Evolutionary conservation across 192 early-diverging fungal species (phyloP).

Genomic region (Coemansia sp.): DNA sequence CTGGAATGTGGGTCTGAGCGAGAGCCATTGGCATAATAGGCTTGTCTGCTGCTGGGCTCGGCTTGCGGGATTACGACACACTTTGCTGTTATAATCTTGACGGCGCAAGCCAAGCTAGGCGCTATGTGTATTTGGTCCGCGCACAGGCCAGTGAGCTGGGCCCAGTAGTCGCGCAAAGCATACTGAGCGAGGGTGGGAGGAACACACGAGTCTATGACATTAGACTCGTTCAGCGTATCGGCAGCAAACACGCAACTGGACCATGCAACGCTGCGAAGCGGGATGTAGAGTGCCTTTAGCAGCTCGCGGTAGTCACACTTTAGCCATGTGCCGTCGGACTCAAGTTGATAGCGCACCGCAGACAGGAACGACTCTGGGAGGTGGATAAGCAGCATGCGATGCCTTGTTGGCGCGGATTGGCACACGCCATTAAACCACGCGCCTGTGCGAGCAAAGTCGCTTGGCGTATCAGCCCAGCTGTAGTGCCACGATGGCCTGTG

Average conservation of each 20-base stretch:
- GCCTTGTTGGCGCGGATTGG: conserved; percentile 5
- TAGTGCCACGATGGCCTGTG: conserved; percentile 34
- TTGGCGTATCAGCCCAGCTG: conserved; percentile 43
- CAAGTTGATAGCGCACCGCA: conserved; percentile 12
- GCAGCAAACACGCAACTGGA: conserved; percentile 44
- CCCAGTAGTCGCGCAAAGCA: conserved; percentile 46
- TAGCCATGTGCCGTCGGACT: conserved; percentile 16
- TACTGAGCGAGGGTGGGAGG: conserved; percentile 40
- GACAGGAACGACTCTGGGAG: conserved; percentile 40
- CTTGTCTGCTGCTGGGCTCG: not conserved
- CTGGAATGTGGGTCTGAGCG: not conserved
- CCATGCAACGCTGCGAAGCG: conserved; percentile 33
- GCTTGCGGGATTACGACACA: conserved; percentile 6
- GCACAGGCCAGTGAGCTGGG: conserved; percentile 30
- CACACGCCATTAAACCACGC: conserved; percentile 29
- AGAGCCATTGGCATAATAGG: not conserved
- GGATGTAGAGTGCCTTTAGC: conserved; percentile 27
- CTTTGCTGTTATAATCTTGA: conserved; percentile 23
- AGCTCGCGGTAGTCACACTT: conserved; percentile 41
- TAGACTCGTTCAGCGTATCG: conserved; percentile 25
- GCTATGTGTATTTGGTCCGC: conserved; percentile 37
- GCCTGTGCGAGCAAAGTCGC: conserved; percentile 30
- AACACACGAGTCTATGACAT: conserved; percentile 32
- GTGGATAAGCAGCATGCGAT: conserved; percentile 36
- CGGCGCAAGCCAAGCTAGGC: conserved; percentile 36